Evolutionary conservation across 345 rosid species (phyloP).

Genomic region (Gynandropsis gynandra): DNA sequence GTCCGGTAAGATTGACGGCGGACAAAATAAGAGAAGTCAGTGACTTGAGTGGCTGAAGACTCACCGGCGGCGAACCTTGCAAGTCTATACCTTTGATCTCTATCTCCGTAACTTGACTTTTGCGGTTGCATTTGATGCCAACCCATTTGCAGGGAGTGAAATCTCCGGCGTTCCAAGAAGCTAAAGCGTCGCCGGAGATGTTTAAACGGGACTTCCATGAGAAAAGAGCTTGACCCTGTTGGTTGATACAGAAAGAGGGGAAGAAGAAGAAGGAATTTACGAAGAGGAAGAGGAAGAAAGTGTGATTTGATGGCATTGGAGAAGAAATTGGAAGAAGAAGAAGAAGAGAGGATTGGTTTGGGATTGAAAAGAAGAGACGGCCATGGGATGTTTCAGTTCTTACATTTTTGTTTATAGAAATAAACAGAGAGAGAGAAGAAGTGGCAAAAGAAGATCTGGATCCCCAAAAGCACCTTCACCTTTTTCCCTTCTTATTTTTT

Average conservation of each 20-base stretch:
- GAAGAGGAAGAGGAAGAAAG: slow-evolving; percentile 41
- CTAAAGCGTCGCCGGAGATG: slow-evolving; percentile 40
- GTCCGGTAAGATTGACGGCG: slow-evolving; percentile 67
- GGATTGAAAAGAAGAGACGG: slow-evolving; percentile 66
- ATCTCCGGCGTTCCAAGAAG: slow-evolving; percentile 54
- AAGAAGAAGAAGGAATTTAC: slow-evolving; percentile 34
- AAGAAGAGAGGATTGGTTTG: slow-evolving; percentile 36
- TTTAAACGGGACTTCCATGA: slow-evolving; percentile 68
- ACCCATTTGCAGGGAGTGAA: slow-evolving; percentile 66
- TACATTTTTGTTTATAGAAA: slow-evolving; percentile 62
- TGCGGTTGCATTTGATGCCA: slow-evolving; percentile 60
- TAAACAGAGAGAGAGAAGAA: slow-evolving; percentile 30
- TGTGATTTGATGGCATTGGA: slow-evolving; percentile 55
- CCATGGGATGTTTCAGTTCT: slow-evolving; percentile 43
- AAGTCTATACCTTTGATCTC: slow-evolving; percentile 48
- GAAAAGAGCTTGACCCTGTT: slow-evolving; percentile 61
- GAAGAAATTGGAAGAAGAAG: slow-evolving; percentile 32
- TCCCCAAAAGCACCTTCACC: slow-evolving; percentile 44
- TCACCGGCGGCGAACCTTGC: slow-evolving; percentile 63
- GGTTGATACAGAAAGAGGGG: slow-evolving; percentile 53
- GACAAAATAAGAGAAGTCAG: slow-evolving; percentile 52
- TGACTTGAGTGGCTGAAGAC: slow-evolving; percentile 46
- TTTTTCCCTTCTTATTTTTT: slow-evolving; percentile 21
- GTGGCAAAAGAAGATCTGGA: slow-evolving; percentile 55
- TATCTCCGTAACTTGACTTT: slow-evolving; percentile 50